A percentile compares a stretch with the other conserved stretches of the same genome.
phyloP scores from a whole-genome alignment of 106 monocot genomes.

The Vanilla planifolia region DNA sequence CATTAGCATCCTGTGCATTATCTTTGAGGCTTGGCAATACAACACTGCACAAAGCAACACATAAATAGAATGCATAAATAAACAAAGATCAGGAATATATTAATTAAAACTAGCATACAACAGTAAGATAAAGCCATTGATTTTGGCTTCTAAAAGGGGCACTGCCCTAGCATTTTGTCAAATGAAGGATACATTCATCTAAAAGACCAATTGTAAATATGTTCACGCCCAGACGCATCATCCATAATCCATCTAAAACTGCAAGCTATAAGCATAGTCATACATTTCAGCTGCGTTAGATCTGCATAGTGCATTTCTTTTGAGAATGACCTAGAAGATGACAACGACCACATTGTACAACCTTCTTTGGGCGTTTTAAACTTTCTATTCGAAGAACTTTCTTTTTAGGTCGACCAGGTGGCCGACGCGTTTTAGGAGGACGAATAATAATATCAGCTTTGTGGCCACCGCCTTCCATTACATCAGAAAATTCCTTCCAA shows the following conservation, averaged over 20 bases:
- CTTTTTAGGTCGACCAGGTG: constrained; percentile 96
- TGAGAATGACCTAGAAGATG: constrained; percentile 97
- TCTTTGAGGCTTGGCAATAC: not conserved
- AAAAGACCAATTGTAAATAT: not conserved
- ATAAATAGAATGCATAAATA: not conserved
- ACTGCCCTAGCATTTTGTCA: not conserved
- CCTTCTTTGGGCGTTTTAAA: constrained; percentile 81
- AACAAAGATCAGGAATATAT: too few relatives aligned
- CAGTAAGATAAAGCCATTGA: not conserved
- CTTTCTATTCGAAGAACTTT: constrained; percentile 89
- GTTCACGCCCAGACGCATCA: not conserved
- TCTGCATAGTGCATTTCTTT: constrained; percentile 79
- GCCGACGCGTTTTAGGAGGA: constrained; percentile 81
- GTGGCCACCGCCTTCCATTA: constrained; percentile 32
- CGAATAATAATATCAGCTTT: constrained; percentile 63
- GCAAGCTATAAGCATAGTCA: not conserved
- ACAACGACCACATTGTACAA: constrained; percentile 97
- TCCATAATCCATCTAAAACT: not conserved
- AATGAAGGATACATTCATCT: not conserved
- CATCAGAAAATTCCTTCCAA: constrained; percentile 54
- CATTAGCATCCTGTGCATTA: too few relatives aligned
- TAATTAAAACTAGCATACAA: too few relatives aligned
- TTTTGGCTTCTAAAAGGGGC: not conserved
- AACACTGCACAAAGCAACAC: not conserved
- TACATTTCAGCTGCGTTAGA: constrained; percentile 2